phyloP scores from a whole-genome alignment of 2,329 filamentous ascomycete genomes.

The Monosporascus sp. region DNA sequence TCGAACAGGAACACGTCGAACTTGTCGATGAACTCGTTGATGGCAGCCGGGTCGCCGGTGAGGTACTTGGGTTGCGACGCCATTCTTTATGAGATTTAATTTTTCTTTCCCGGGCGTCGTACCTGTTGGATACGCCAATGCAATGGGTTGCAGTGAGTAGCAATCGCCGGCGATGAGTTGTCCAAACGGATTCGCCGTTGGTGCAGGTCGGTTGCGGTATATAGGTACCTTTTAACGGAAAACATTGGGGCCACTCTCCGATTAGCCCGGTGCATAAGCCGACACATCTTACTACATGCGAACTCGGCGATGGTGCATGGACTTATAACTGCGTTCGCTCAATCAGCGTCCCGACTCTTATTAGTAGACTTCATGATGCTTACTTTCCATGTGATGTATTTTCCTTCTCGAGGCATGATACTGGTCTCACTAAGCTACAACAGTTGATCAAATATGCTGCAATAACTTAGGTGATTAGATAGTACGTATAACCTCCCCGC shows the following conservation, averaged over 20 bases:
- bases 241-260: background rate
- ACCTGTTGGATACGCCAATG: background rate
- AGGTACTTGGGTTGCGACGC: constrained; percentile 55
- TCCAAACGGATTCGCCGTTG: background rate
- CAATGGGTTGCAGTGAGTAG: background rate
- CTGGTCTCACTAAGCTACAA: no score
- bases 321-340: background rate
- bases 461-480: no score
- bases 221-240: background rate
- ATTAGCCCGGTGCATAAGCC: background rate
- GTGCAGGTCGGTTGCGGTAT: background rate
- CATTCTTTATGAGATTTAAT: constrained; percentile 17
- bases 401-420: no score
- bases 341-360: no score
- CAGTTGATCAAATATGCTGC: no score
- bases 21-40: constrained; percentile 77
- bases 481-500: no score
- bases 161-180: background rate
- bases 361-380: no score
- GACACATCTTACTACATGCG: background rate
- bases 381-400: no score
- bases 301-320: background rate
- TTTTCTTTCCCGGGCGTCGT: background rate
- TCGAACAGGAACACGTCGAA: constrained; percentile 98
- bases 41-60: constrained; percentile 70